Conservation (phyloP, 805 yeast species). For the Lachancea kluyveri region DNA sequence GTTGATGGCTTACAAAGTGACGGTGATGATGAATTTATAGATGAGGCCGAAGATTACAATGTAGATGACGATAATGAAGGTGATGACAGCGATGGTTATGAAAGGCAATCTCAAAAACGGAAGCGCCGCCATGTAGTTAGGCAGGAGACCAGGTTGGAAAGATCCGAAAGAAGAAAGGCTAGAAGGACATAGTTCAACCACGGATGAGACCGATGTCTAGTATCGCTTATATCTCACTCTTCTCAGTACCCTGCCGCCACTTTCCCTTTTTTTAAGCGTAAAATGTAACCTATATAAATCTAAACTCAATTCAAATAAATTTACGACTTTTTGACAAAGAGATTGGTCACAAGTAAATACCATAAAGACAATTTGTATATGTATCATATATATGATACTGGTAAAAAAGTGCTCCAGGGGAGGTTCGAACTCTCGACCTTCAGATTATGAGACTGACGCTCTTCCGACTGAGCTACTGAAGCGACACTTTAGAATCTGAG, state of each 20-base stretch:
- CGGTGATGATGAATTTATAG: constrained; percentile 3
- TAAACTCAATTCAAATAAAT: not conserved
- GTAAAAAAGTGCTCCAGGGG: constrained; percentile 39
- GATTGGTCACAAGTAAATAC: too few species aligned
- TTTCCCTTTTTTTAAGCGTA: not conserved
- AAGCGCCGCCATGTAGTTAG: not conserved
- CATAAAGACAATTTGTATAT: too few species aligned
- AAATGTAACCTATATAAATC: not conserved
- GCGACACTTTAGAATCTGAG: too few species aligned
- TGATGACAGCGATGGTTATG: constrained; percentile 1
- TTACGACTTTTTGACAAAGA: not conserved
- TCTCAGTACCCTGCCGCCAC: not conserved
- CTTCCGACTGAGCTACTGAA: constrained; percentile 50
- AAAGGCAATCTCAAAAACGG: not conserved
- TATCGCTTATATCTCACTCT: not conserved
- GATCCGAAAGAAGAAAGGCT: constrained; percentile 9
- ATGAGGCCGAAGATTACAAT: constrained; percentile 4
- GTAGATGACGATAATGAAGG: constrained; percentile 1
- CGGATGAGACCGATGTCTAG: not conserved
- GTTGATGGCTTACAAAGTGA: too few species aligned
- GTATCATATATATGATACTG: too few species aligned
- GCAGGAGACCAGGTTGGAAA: constrained; percentile 8
- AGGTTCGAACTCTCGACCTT: constrained; percentile 50
- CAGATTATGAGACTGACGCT: constrained; percentile 52
- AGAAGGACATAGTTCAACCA: constrained; percentile 3